Evolutionary conservation across 108 stramenopile genomes (phyloP).

Genomic region (Nitzschia sp.): DNA sequence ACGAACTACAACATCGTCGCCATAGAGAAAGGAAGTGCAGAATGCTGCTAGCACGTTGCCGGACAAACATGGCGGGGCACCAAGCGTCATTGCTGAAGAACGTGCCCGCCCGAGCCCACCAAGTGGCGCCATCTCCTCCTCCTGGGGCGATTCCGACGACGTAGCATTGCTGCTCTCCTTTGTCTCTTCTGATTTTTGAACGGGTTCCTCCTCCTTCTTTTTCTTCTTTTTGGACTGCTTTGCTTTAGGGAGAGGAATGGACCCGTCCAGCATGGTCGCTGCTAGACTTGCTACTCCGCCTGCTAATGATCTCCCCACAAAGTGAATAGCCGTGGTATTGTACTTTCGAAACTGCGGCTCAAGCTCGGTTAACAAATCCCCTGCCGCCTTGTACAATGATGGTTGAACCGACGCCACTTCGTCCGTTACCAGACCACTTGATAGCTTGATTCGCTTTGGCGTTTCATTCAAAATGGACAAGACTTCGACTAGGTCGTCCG

Average conservation of each 20-base stretch:
- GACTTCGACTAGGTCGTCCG: conserved; percentile 12
- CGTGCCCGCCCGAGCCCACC: conserved; percentile 58
- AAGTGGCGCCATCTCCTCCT: conserved; percentile 19
- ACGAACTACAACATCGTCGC: conserved; percentile 82
- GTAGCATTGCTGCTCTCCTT: conserved; percentile 3
- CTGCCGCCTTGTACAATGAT: conserved; percentile 61
- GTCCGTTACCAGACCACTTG: conserved; percentile 41
- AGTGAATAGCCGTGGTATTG: conserved; percentile 63
- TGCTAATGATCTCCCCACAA: conserved; percentile 80
- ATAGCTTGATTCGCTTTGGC: conserved; percentile 34
- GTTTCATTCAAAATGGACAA: conserved; percentile 21
- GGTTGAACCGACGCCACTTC: conserved; percentile 71
- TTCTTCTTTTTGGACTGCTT: conserved; percentile 22
- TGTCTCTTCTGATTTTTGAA: neutral
- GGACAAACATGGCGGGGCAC: conserved; percentile 78
- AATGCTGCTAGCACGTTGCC: conserved; percentile 68
- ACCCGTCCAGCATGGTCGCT: conserved; percentile 75
- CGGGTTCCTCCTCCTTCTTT: neutral
- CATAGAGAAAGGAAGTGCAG: conserved; percentile 72
- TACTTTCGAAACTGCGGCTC: conserved; percentile 39
- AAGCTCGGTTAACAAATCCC: conserved; percentile 39
- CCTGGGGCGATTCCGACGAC: neutral
- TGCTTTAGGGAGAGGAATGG: conserved; percentile 54
- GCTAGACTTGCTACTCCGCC: conserved; percentile 75
- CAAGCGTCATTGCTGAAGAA: conserved; percentile 70